Conservation (phyloP, 202 grass and related monocot species). For the Schoenoplectus triqueter region DNA sequence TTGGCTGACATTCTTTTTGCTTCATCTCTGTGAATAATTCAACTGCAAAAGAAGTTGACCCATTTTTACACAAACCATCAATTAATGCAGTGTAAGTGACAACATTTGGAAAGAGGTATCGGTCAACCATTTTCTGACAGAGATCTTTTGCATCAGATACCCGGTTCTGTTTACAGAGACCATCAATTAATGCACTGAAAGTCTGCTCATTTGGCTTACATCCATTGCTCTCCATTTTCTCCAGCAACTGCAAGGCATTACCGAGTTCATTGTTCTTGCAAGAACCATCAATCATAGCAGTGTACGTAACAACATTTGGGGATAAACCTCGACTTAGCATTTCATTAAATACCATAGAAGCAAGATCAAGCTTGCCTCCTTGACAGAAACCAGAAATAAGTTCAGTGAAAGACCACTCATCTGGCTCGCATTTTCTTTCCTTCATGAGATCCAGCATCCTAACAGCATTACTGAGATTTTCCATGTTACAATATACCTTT, state of each 20-base stretch:
- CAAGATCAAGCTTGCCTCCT: slow-evolving; percentile 42
- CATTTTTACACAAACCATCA: slow-evolving; percentile 56
- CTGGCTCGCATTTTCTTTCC: slow-evolving; percentile 40
- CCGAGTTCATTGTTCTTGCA: slow-evolving; percentile 57
- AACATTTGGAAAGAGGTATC: slow-evolving; percentile 51
- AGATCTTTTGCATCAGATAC: slow-evolving; percentile 46
- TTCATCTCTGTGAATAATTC: slow-evolving; percentile 58
- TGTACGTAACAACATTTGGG: slow-evolving; percentile 52
- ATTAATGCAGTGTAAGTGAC: slow-evolving; percentile 59
- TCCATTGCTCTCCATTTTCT: slow-evolving; percentile 52
- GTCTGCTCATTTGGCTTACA: slow-evolving; percentile 63
- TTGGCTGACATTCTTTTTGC: slow-evolving; percentile 45
- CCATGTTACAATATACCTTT: slow-evolving; percentile 50
- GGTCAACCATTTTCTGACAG: slow-evolving; percentile 47
- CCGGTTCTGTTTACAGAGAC: slow-evolving; percentile 50
- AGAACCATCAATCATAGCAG: slow-evolving; percentile 58
- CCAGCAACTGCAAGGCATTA: slow-evolving; percentile 49
- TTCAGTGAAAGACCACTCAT: slow-evolving; percentile 63
- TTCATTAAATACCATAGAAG: slow-evolving; percentile 47
- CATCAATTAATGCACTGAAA: slow-evolving; percentile 66
- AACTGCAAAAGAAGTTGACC: slow-evolving; percentile 46
- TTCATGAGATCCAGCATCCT: slow-evolving; percentile 62
- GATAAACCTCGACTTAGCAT: slow-evolving; percentile 46
- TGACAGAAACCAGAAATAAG: slow-evolving; percentile 50
- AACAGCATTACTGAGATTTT: slow-evolving; percentile 50